Evolutionary conservation across 1,139 yeast species (phyloP).

Genomic region (Casaregolazyma lundiana): DNA sequence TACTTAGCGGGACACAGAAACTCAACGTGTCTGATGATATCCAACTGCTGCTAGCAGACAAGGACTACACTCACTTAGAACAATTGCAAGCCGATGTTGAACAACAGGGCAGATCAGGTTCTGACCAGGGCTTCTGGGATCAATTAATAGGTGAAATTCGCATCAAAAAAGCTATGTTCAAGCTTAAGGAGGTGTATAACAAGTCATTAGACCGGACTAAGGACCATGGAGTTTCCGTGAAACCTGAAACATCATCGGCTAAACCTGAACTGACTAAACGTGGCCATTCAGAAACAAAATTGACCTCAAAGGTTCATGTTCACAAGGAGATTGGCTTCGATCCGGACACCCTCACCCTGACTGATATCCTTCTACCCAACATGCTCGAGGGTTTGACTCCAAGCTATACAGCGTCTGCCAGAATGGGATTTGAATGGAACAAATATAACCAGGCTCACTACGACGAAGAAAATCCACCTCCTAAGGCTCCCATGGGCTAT

Average conservation of each 20-base stretch:
- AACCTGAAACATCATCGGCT: background rate
- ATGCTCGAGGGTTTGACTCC: constrained; percentile 21
- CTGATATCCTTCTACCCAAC: background rate
- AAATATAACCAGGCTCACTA: constrained; percentile 36
- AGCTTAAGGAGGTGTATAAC: constrained; percentile 19
- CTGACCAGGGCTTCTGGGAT: constrained; percentile 35
- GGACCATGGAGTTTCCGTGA: background rate
- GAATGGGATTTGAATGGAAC: constrained; percentile 36
- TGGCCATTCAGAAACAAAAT: background rate
- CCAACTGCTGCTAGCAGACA: constrained; percentile 28
- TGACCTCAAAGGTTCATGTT: background rate
- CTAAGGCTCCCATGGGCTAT: constrained; percentile 38
- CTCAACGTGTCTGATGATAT: constrained; percentile 28
- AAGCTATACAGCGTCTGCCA: constrained; percentile 17
- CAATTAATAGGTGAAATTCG: constrained; percentile 26
- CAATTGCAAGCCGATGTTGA: constrained; percentile 25
- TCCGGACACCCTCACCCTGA: background rate
- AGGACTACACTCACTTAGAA: constrained; percentile 25
- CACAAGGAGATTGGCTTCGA: background rate
- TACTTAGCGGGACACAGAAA: background rate
- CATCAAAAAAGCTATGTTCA: constrained; percentile 24
- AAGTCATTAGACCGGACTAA: constrained; percentile 10
- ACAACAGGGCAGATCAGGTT: constrained; percentile 20
- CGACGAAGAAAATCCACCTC: constrained; percentile 35
- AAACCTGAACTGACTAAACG: background rate